A percentile compares a stretch with the other conserved stretches of the same genome.
phyloP scores from a whole-genome alignment of 371 early-diverging fungal genomes.

The Aphelidium insulamus region DNA sequence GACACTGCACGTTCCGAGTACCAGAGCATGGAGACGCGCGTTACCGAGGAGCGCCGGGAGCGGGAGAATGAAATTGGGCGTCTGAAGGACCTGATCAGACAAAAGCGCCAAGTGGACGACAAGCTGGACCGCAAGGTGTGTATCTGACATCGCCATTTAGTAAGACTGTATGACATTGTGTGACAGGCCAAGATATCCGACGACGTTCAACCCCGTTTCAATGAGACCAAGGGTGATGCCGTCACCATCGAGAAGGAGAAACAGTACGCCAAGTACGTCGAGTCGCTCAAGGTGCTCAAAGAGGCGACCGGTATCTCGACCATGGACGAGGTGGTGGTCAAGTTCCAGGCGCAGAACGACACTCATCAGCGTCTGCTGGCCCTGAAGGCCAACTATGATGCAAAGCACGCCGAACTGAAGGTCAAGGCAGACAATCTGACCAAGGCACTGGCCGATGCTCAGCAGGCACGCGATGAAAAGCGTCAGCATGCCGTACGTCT shows the following conservation, averaged over 20 bases:
- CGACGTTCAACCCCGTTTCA: not conserved
- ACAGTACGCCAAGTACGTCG: slow-evolving; percentile 20
- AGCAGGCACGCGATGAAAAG: slow-evolving; percentile 14
- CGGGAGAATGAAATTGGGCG: slow-evolving; percentile 19
- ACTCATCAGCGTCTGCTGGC: slow-evolving; percentile 18
- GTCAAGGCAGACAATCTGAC: slow-evolving; percentile 9
- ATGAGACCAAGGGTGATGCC: not conserved
- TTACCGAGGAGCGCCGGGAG: slow-evolving; percentile 26
- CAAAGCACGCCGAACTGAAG: slow-evolving; percentile 14
- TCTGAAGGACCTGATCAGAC: slow-evolving; percentile 22
- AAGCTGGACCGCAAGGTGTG: slow-evolving; percentile 19
- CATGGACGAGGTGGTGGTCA: slow-evolving; percentile 23
- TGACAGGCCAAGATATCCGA: slow-evolving; percentile 1
- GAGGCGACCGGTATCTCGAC: slow-evolving; percentile 26
- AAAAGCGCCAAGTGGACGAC: slow-evolving; percentile 21
- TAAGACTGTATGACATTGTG: not conserved
- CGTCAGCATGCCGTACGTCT: slow-evolving; percentile 9
- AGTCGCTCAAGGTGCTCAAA: slow-evolving; percentile 23
- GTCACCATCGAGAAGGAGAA: slow-evolving; percentile 10
- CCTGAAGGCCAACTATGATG: slow-evolving; percentile 14
- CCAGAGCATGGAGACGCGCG: slow-evolving; percentile 21
- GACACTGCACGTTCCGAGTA: slow-evolving; percentile 25
- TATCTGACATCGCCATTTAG: too few relatives aligned
- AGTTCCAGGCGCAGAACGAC: slow-evolving; percentile 24
- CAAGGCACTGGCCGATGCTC: slow-evolving; percentile 14